Percentiles rank a stretch among this genome's conserved stretches.
phyloP scores from a whole-genome alignment of 192 early-diverging fungal genomes.

The Backusella luteola region DNA sequence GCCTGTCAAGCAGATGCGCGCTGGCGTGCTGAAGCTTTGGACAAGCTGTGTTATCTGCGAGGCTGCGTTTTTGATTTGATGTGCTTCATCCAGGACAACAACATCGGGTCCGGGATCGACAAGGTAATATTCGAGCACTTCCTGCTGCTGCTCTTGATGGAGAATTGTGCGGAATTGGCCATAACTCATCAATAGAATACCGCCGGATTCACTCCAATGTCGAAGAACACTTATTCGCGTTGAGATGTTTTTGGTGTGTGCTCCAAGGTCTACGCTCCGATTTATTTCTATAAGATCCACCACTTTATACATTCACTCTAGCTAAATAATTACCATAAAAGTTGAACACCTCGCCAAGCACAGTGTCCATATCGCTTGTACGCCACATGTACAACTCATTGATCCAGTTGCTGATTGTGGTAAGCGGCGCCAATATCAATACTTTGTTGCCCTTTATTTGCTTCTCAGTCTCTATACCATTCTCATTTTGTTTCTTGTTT shows the following conservation, averaged over 20 bases:
- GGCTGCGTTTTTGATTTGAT: conserved; percentile 61
- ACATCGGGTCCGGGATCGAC: conserved; percentile 68
- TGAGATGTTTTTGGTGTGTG: background rate
- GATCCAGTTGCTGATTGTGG: conserved; percentile 72
- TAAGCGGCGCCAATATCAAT: conserved; percentile 72
- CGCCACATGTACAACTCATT: conserved; percentile 73
- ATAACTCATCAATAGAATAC: conserved; percentile 71
- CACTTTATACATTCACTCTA: background rate
- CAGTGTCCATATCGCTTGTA: conserved; percentile 14
- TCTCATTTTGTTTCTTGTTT: conserved; percentile 37
- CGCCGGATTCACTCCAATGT: conserved; percentile 61
- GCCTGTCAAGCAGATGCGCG: conserved; percentile 76
- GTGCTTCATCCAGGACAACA: conserved; percentile 82
- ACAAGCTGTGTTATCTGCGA: conserved; percentile 12
- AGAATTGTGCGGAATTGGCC: conserved; percentile 51
- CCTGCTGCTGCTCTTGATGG: background rate
- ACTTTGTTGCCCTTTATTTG: conserved; percentile 43
- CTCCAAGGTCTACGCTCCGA: background rate
- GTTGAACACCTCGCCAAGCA: conserved; percentile 50
- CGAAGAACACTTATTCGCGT: conserved; percentile 37
- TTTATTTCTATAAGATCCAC: background rate
- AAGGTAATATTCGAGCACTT: conserved; percentile 36
- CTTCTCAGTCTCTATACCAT: background rate
- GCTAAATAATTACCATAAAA: conserved; percentile 18
- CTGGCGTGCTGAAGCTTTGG: conserved; percentile 48